Evolutionary conservation across 2,329 filamentous ascomycete genomes (phyloP).

Genomic region (Lithohypha guttulata): DNA sequence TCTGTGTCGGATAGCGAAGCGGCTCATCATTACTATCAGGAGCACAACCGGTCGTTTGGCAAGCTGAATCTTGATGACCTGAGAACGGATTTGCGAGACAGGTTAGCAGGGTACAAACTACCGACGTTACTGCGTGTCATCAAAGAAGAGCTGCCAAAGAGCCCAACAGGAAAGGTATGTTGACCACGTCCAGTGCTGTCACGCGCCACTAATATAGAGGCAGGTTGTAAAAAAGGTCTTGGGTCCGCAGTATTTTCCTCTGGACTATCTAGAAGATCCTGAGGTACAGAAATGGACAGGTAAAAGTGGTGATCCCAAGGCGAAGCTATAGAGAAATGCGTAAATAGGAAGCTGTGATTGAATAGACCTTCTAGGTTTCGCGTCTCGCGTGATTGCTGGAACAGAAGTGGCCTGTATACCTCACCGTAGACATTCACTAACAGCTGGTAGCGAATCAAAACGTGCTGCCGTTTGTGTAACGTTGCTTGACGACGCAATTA

Average conservation of each 20-base stretch:
- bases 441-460: too few relatives aligned
- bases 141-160: constrained; percentile 38
- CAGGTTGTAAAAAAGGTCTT: constrained; percentile 41
- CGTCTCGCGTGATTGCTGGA: not conserved
- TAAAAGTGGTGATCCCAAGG: constrained; percentile 7
- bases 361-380: not conserved
- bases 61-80: constrained; percentile 32
- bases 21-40: constrained; percentile 17
- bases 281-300: constrained; percentile 26
- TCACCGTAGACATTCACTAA: too few relatives aligned
- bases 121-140: constrained; percentile 38
- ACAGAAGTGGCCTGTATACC: not conserved
- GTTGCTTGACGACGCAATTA: too few relatives aligned
- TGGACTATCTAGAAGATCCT: constrained; percentile 22
- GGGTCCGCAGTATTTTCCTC: constrained; percentile 31
- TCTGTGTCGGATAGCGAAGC: constrained; percentile 20
- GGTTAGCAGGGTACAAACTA: constrained; percentile 39
- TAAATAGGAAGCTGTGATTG: too few relatives aligned
- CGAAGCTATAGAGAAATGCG: constrained; percentile 13
- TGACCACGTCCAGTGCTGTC: too few relatives aligned
- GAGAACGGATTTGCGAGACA: constrained; percentile 33
- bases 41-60: constrained; percentile 11
- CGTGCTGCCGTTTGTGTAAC: too few relatives aligned
- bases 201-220: too few relatives aligned
- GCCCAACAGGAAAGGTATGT: constrained; percentile 39